Conservation (phyloP, 257 asterid species). For the Penstemon eatonii region DNA sequence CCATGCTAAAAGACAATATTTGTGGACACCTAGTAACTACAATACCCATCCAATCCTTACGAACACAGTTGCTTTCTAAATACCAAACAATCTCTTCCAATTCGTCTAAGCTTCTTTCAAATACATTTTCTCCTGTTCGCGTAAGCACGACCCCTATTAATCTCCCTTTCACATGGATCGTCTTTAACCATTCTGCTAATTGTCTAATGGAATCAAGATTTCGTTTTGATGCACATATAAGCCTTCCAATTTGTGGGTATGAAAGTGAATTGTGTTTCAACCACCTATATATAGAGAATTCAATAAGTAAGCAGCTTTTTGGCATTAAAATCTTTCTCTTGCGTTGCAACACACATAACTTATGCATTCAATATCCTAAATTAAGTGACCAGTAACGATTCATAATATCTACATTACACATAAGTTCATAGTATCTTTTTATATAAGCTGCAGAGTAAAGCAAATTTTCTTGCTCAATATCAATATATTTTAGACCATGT, state of each 20-base stretch:
- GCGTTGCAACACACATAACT: background rate
- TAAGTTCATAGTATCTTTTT: background rate
- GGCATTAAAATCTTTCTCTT: background rate
- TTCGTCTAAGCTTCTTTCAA: conserved; percentile 57
- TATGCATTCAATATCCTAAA: conserved; percentile 9
- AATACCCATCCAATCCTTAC: conserved; percentile 89
- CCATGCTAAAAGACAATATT: conserved; percentile 68
- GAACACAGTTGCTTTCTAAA: conserved; percentile 73
- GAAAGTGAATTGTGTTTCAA: conserved; percentile 84
- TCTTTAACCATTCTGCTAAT: conserved; percentile 75
- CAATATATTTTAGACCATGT: background rate
- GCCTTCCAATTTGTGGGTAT: conserved; percentile 85
- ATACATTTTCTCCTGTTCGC: conserved; percentile 52
- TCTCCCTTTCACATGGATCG: conserved; percentile 75
- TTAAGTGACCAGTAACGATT: background rate
- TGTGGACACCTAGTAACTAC: conserved; percentile 84
- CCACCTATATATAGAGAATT: conserved; percentile 60
- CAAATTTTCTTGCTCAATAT: background rate
- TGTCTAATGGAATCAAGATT: conserved; percentile 55
- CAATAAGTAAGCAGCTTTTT: conserved; percentile 16
- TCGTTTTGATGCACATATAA: conserved; percentile 69
- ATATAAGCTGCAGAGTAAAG: background rate
- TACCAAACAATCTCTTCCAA: conserved; percentile 57
- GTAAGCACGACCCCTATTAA: conserved; percentile 71
- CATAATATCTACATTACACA: background rate